Conservation (phyloP, 1,284 basidiomycete species). For the Leccinum discolor region DNA sequence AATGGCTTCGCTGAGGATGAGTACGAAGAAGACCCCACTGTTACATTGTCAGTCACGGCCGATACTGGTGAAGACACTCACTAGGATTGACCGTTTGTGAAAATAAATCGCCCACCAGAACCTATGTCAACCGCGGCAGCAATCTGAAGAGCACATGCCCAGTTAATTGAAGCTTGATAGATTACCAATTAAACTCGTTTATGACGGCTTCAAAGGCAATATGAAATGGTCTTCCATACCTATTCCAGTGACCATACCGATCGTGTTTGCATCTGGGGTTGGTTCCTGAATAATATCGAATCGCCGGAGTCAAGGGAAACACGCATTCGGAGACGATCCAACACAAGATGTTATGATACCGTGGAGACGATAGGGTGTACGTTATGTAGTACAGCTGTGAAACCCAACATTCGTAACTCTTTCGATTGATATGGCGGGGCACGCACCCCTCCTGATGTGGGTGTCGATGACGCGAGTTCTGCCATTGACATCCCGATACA, state of each 20-base stretch:
- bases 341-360: slow-evolving; percentile 34
- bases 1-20: slow-evolving; percentile 34
- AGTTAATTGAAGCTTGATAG: slow-evolving; percentile 40
- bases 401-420: not conserved
- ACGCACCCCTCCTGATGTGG: not conserved
- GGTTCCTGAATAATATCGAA: not conserved
- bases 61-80: slow-evolving; percentile 6
- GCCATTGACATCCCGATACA: not conserved
- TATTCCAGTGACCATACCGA: slow-evolving; percentile 39
- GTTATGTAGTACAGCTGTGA: slow-evolving; percentile 41
- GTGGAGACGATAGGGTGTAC: slow-evolving; percentile 34
- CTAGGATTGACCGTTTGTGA: slow-evolving; percentile 34
- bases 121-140: slow-evolving; percentile 38
- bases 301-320: not conserved
- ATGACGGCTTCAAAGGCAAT: not conserved
- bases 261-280: slow-evolving; percentile 36
- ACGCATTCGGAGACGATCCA: slow-evolving; percentile 35
- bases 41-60: slow-evolving; percentile 2
- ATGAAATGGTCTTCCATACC: slow-evolving; percentile 8
- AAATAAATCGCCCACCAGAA: slow-evolving; percentile 27
- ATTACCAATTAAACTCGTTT: not conserved
- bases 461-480: not conserved
- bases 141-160: slow-evolving; percentile 42
- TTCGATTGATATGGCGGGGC: not conserved
- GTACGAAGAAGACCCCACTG: slow-evolving; percentile 33